phyloP scores from a whole-genome alignment of 768 basidiomycete species.

The Mycena latifolia region DNA sequence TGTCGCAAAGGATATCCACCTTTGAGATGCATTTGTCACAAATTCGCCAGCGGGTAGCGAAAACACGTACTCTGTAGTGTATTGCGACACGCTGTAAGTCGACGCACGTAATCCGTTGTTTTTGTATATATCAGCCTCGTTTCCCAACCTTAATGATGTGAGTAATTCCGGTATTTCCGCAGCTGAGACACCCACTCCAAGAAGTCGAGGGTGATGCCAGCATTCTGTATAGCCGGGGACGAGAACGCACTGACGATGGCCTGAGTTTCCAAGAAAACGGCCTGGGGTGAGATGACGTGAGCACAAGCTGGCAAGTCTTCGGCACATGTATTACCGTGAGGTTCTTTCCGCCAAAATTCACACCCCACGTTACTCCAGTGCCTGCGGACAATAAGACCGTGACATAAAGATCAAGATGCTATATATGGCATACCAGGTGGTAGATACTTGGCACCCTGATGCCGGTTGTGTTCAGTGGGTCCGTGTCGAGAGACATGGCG shows the following conservation, averaged over 20 bases:
- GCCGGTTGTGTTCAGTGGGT: neutral
- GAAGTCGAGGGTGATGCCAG: slow-evolving; percentile 64
- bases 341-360: slow-evolving; percentile 71
- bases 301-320: neutral
- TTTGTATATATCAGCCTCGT: slow-evolving; percentile 69
- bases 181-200: slow-evolving; percentile 51
- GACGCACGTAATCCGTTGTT: slow-evolving; percentile 57
- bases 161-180: neutral
- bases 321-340: slow-evolving; percentile 46
- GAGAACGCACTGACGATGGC: slow-evolving; percentile 63
- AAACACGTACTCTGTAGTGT: slow-evolving; percentile 61
- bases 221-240: slow-evolving; percentile 50
- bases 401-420: too few species aligned
- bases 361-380: slow-evolving; percentile 74
- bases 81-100: slow-evolving; percentile 56
- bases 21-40: slow-evolving; percentile 36
- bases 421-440: slow-evolving; percentile 52
- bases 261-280: slow-evolving; percentile 59
- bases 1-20: slow-evolving; percentile 66
- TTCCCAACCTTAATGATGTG: slow-evolving; percentile 53
- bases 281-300: slow-evolving; percentile 24
- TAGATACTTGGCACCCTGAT: slow-evolving; percentile 60
- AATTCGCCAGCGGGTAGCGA: neutral
- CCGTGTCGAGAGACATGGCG: neutral
- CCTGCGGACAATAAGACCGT: slow-evolving; percentile 46